Evolutionary conservation across 2,329 filamentous ascomycete species (phyloP).

Genomic region (Macrophomina phaseolina): DNA sequence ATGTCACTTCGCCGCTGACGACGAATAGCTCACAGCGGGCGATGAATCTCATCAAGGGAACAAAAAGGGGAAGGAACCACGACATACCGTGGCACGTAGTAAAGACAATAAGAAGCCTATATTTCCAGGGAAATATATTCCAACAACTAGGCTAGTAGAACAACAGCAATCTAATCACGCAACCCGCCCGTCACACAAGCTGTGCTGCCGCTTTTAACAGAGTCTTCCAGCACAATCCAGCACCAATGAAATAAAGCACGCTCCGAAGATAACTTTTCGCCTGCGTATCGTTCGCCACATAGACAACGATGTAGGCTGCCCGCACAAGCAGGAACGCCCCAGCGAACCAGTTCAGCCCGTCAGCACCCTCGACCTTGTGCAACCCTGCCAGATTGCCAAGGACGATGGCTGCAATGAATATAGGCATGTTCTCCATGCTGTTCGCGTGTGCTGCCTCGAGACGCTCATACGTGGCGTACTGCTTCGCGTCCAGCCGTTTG

Average conservation of each 20-base stretch:
- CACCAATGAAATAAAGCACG: conserved; percentile 37
- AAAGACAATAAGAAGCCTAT: no score
- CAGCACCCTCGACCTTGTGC: conserved; percentile 33
- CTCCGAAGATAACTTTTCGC: conserved; percentile 35
- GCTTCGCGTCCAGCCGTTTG: conserved; percentile 43
- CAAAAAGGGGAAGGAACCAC: no score
- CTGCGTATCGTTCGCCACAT: conserved; percentile 39
- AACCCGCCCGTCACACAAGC: conserved; percentile 24
- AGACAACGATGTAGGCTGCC: conserved; percentile 42
- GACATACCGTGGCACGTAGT: no score
- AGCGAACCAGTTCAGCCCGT: conserved; percentile 44
- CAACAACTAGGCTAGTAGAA: not conserved
- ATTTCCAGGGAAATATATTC: no score
- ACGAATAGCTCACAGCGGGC: no score
- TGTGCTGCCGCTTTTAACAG: conserved; percentile 39
- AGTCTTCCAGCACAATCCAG: conserved; percentile 38
- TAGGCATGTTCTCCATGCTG: conserved; percentile 53
- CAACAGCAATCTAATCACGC: not conserved
- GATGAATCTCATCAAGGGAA: no score
- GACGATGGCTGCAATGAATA: conserved; percentile 53
- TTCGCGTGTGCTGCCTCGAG: conserved; percentile 54
- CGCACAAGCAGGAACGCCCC: conserved; percentile 45
- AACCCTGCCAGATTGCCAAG: conserved; percentile 50
- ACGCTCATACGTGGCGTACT: conserved; percentile 52
- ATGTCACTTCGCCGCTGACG: no score